These are phyloP conservation scores for Candida dajiaensis DNA, from an alignment of 805 yeast genomes.

Conservation along the genomic window DNA sequence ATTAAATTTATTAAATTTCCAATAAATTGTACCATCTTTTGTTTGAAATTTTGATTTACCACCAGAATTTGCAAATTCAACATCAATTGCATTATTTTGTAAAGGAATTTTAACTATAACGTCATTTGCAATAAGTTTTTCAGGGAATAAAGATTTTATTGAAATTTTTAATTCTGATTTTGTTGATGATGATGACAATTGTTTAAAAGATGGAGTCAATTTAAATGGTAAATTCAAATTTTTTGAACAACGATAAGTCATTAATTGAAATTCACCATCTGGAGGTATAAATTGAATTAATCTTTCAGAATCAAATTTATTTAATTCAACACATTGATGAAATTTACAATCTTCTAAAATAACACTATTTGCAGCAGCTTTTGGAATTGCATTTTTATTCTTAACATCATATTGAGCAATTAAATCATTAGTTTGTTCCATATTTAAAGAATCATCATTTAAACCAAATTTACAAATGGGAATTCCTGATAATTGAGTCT, in stretches of 20 bases:
- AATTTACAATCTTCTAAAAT: constrained; percentile 72
- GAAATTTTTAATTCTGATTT: constrained; percentile 52
- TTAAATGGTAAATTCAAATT: constrained; percentile 67
- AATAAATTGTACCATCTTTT: constrained; percentile 55
- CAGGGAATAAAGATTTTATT: constrained; percentile 54
- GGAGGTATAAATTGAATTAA: constrained; percentile 77
- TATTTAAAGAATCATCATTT: constrained; percentile 49
- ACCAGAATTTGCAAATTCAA: constrained; percentile 37
- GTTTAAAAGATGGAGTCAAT: constrained; percentile 49
- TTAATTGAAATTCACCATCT: constrained; percentile 79
- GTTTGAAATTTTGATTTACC: constrained; percentile 70
- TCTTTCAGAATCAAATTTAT: constrained; percentile 58
- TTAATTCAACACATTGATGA: constrained; percentile 80
- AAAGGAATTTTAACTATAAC: constrained; percentile 63
- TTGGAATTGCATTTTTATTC: constrained; percentile 28
- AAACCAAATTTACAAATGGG: constrained; percentile 82
- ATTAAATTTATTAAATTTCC: constrained; percentile 64
- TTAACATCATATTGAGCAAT: constrained; percentile 24
- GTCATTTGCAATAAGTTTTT: constrained; percentile 54
- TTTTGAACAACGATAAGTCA: constrained; percentile 61
- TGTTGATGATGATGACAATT: constrained; percentile 38
- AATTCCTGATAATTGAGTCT: constrained; percentile 70
- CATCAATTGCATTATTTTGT: constrained; percentile 54
- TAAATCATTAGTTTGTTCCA: constrained; percentile 21
- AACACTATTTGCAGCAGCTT: constrained; percentile 44